phyloP scores from a whole-genome alignment of 192 early-diverging fungal species.

The Rhizophagus sp. region DNA sequence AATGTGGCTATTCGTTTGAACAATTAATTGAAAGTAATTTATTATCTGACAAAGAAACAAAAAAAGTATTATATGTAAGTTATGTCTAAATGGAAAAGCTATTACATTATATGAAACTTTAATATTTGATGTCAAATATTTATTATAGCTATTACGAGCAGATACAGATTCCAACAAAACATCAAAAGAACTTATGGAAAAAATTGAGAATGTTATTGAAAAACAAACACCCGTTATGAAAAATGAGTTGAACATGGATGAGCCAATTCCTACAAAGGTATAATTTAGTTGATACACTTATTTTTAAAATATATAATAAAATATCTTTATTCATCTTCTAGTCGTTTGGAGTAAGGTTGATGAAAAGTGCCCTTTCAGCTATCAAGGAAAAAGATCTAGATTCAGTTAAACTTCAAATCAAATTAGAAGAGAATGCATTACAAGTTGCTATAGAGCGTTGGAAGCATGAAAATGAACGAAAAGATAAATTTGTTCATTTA shows the following conservation, averaged over 20 bases:
- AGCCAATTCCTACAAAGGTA: neutral
- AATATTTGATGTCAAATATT: neutral
- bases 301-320: neutral
- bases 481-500: constrained; percentile 58
- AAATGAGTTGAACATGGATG: neutral
- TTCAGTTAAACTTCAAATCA: constrained; percentile 73
- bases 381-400: constrained; percentile 54
- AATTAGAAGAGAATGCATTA: constrained; percentile 81
- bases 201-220: neutral
- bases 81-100: neutral
- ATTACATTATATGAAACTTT: no score
- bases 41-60: constrained; percentile 1
- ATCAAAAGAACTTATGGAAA: neutral
- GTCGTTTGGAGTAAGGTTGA: constrained; percentile 73
- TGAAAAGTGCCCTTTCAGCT: constrained; percentile 68
- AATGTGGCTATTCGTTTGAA: neutral
- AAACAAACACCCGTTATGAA: neutral
- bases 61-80: constrained; percentile 7
- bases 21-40: constrained; percentile 16
- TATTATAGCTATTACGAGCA: neutral
- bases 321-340: constrained; percentile 7
- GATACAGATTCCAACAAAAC: neutral
- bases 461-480: constrained; percentile 53
- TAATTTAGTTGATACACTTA: neutral
- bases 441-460: constrained; percentile 71